Base-by-base conservation (phyloP, 441 rosid species). In the Aleurites moluccanus region DNA sequence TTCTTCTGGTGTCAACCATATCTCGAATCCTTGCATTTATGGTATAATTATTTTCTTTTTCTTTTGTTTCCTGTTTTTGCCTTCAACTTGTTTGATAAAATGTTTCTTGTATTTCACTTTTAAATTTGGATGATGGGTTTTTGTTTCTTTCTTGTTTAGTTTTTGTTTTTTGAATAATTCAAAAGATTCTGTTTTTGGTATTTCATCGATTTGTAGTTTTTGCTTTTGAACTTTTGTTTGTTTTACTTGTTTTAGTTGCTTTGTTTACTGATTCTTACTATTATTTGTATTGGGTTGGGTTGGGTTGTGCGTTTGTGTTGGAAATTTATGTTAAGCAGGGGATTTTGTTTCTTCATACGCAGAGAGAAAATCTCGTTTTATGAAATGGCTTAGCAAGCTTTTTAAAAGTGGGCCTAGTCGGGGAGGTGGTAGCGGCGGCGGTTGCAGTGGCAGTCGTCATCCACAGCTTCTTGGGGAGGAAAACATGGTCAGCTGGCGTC, bases 311-410 rank as follows among this genome's bases (percentile, higher is more conserved):
- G 10, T 57, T 59, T 35, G 40, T 64, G 61, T 80, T 76, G 64
- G 14, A 33, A 69, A 62, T 25, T 49, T 47, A 74, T 69, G 77
- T 77, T 80, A 79, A 83, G 81, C 87, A 95, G 98, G 94, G 82
- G 93, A 88, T 81, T 83, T 82, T 86, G 88, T 85, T 80, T 86
- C 91, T 74, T 85, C 94, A 11, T 80, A 83, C 81, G 81, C 90
- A 84, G 93, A 93, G 85, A 89, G 86, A 79, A 91, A 88, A 85
- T 91, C 94, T 60, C 84, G 92, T 79, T 84, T 95, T 75, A 86
- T 91, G 92, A 95, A 90, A 88, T 95, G 99, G 99, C 85, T 95
- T 68, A 80, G 92, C 73, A 91, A 90, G 80, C 83, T 92, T 66
- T 95, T 95, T 65, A 92, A 88, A 81, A 78, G 81, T 56, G 85